A percentile compares a stretch with the other conserved stretches of the same genome.
phyloP scores from a whole-genome alignment of 2,329 filamentous ascomycete species.

The Calonectria ilicicola region DNA sequence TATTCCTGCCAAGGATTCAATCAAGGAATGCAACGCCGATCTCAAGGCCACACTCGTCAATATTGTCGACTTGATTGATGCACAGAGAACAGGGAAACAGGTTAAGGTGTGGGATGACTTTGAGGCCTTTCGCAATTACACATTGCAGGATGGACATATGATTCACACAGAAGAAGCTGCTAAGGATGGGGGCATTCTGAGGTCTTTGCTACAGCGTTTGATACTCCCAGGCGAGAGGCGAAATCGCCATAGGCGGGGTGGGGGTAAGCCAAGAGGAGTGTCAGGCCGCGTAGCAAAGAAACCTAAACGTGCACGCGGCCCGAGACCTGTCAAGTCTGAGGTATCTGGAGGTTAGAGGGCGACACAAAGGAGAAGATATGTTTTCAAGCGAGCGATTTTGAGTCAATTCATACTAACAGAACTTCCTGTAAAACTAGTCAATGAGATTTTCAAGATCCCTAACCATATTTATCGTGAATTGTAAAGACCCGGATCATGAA shows the following conservation, averaged over 20 bases:
- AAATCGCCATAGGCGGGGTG: not conserved
- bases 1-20: conserved; percentile 30
- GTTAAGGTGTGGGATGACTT: conserved; percentile 45
- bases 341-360: no score
- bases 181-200: conserved; percentile 37
- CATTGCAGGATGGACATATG: conserved; percentile 34
- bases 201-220: conserved; percentile 40
- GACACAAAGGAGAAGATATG: no score
- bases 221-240: not conserved
- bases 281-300: not conserved
- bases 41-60: conserved; percentile 46
- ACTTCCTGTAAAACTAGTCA: no score
- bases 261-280: not conserved
- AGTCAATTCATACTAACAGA: no score
- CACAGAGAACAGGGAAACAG: conserved; percentile 36
- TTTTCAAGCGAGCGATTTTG: no score
- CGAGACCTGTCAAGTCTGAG: no score
- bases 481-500: no score
- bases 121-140: conserved; percentile 44
- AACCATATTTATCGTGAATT: no score
- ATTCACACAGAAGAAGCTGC: conserved; percentile 34
- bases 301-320: no score
- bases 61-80: conserved; percentile 48
- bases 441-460: no score
- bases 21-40: conserved; percentile 35